Conservation (phyloP, 2,329 filamentous ascomycete species). For the Arthrobotrys pseudoclavata region DNA sequence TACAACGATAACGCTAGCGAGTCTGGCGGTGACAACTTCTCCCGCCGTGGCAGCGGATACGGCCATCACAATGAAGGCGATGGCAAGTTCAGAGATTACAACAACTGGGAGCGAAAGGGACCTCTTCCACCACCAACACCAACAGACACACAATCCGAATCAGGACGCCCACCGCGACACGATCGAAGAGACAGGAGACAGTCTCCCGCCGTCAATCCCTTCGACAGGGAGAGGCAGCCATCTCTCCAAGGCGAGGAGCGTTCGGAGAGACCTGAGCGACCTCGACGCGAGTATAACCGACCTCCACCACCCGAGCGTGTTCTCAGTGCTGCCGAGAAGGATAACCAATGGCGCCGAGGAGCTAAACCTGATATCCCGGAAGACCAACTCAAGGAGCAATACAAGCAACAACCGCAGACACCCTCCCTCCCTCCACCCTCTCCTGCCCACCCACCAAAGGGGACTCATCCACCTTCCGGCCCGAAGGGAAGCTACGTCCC, state of each 20-base stretch:
- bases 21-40: constrained; percentile 71
- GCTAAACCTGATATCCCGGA: constrained; percentile 82
- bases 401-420: constrained; percentile 9
- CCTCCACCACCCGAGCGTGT: constrained; percentile 75
- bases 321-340: constrained; percentile 89
- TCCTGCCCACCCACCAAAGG: constrained; percentile 67
- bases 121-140: constrained; percentile 81
- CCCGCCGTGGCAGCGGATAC: constrained; percentile 76
- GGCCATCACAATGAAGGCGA: constrained; percentile 73
- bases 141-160: constrained; percentile 68
- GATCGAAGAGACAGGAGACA: constrained; percentile 70
- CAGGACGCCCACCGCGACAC: constrained; percentile 73
- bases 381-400: constrained; percentile 63
- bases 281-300: constrained; percentile 81
- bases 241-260: constrained; percentile 78
- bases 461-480: constrained; percentile 74
- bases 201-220: constrained; percentile 72
- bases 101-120: constrained; percentile 95
- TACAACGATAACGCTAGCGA: constrained; percentile 70
- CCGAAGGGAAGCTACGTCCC: constrained; percentile 69
- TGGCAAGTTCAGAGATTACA: constrained; percentile 82
- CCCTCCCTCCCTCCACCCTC: constrained; percentile 64
- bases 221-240: constrained; percentile 76
- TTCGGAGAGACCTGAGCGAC: constrained; percentile 69
- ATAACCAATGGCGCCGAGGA: constrained; percentile 90